Base-by-base conservation (phyloP, 192 early-diverging fungal species). In the Dimargaris xerosporica region DNA sequence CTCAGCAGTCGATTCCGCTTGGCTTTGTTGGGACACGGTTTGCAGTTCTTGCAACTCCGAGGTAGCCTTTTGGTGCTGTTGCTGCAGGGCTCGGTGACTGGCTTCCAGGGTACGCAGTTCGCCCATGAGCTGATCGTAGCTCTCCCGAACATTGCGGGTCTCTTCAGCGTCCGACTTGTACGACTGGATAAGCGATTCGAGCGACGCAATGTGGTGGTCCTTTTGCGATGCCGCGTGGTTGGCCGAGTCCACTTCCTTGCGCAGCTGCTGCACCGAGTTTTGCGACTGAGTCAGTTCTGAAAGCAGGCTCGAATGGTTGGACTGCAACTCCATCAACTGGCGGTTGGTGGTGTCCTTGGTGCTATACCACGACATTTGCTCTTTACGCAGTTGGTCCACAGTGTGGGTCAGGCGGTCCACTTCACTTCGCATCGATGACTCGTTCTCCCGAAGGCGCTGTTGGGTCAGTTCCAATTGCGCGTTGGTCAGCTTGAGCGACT, bases 401-500 rank as follows among this genome's bases (percentile, higher is more conserved):
- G 58, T 39, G 23, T 39, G 58, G 42, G 58, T 43, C 41, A 60
- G 43, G 16, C 42, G 58, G n/a, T 60, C 58, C 5, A 60, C n/a
- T 21, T 60, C 58, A 39, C n/a, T 43, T 21, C 58, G 58, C 17
- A 60, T 30, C 5, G 58, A 31, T 0, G 39, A n/a, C 16, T 60
- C 58, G 43, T 26, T 60, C 43, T 60, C 58, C 28, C 58, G 58
- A 3, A 60, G 58, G 41, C 58, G 58, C 39, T 60, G 58, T 43
- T 60, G 58, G 6, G 58, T 60, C 5, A 60, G 41, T 19, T 60
- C 58, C 39, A 60, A 43, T 43, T 60, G 58, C 41, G 58, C 58
- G 58, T 60, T 60, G 39, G 30, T n/a, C 17, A 60, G 39, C 26
- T 60, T 60, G 34, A 60, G 16, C 34, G 31, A 25, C 46, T 72